Evolutionary conservation across 2,329 filamentous ascomycete species (phyloP), one percentile per base, ranked within the genome.

Genomic region (Aspergillus glaucus): DNA sequence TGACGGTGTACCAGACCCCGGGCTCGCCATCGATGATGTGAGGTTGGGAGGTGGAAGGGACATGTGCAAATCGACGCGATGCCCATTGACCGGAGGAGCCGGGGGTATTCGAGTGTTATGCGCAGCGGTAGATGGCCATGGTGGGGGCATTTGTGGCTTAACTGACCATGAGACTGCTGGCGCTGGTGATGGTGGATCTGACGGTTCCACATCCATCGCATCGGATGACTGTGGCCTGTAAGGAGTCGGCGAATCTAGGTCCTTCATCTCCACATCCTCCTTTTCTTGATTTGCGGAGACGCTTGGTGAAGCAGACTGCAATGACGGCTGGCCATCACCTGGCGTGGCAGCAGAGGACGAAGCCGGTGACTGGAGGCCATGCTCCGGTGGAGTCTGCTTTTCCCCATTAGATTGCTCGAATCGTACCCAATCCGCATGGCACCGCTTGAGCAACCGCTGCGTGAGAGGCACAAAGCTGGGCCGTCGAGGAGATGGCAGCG

Each of bases 251-350:
- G 59, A 59, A 39, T 60, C 57, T 9, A 62, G 61, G 52, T 77
- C 74, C 51, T 70, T 71, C 75, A 77, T 78, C 46, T 75, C 74
- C 14, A 74, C 61, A 57, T 76, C 74, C 10, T 62, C 58, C 9
- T 51, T 52, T 8, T 62, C 51, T 21, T 40, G 37, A 12, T 40
- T 40, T 30, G 47, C 24, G 34, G 32, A 22, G 40, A 30, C 21
- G 7, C 49, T 30, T 26, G 54, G 49, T 44, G 56, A 44, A 41
- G 43, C 14, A 17, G 48, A 46, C 30, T 40, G 37, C 17, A 21
- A 40, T 12, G 10, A 40, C 15, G 9, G 19, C 10, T 21, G 15
- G 22, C 37, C 37, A 36, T 17, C 34, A 40, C 37, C 37, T 19
- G 37, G 15, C 3, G 17, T 40, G 37, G 37, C 37, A 40, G 37